Evolutionary conservation across 2,329 filamentous ascomycete genomes (phyloP), one percentile per base, ranked within the genome.

Genomic region (Myriosclerotinia duriaeana): DNA sequence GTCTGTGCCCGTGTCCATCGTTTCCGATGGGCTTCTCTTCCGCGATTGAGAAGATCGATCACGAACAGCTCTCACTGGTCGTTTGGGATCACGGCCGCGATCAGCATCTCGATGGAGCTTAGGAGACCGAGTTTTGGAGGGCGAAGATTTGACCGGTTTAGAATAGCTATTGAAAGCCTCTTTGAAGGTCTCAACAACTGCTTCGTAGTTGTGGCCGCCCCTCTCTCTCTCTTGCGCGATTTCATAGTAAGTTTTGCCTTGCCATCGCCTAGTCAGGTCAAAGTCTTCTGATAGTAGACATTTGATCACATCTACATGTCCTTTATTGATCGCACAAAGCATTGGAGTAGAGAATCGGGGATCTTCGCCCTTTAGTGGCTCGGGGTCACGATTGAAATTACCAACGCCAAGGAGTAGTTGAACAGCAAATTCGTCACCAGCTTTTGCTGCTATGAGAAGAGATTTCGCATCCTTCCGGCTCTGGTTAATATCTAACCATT

Each of bases 311-410:
- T 92, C 90, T 60, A 95, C 84, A 73, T 97, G 95, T 70, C 88
- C 87, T 72, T 94, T 90, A 20, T 95, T 94, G 71, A 99, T 97
- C 1, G 95, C 93, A 67, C 93, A 93, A 48, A 97, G 85, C 82
- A 99, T 96, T 1, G 95, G 95, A 0, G 94, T 98, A 62, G 93
- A 90, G 74, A 91, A 89, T 66, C 95, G 93, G 53, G 84, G 79
- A 38, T 83, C 81, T 67, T 80, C 80, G 20, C 77, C 77, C 11
- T 81, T 74, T 56, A 93, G 78, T 15, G 91, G 86, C 8, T 84
- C 81, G 42, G 92, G 92, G 72, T 95, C 91, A 9, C 85, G 83
- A 72, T 89, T 83, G 22, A 85, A 84, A 65, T 80, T 78, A 48
- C 80, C 78, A 67, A 82, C 79, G 20, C 80, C 82, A 66, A 86